A percentile compares a stretch with the other conserved stretches of the same genome.
Evolutionary conservation across 202 grass and related monocot genomes (phyloP).

Genomic region (Dendrocalamus latiflorus): DNA sequence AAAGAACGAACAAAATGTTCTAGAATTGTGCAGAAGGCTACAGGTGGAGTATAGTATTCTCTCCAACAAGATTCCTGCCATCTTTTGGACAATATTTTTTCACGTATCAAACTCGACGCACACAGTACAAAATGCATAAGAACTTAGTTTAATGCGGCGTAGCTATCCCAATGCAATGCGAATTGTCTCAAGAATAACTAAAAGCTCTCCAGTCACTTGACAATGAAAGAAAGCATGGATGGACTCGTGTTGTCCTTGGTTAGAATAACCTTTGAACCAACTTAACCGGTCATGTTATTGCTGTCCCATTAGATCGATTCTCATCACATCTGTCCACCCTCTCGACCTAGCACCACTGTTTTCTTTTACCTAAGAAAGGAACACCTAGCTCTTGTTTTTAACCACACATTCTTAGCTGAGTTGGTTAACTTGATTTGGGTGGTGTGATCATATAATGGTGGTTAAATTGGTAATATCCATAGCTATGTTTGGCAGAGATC

Average conservation of each 20-base stretch:
- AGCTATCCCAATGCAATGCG: constrained; percentile 1
- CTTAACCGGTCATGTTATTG: constrained; percentile 16
- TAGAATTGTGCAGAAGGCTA: neutral
- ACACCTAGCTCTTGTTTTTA: neutral
- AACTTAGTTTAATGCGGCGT: constrained; percentile 10
- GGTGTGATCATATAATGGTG: neutral
- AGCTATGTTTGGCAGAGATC: neutral
- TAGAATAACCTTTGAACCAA: constrained; percentile 8
- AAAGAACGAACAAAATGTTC: neutral
- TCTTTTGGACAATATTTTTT: neutral
- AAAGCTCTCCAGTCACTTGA: neutral
- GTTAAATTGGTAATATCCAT: neutral
- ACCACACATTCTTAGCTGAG: neutral
- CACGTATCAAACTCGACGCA: no score
- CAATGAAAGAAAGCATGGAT: neutral
- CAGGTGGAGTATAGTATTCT: constrained; percentile 6
- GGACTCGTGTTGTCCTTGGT: neutral
- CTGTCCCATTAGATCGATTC: constrained; percentile 25
- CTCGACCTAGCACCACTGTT: constrained; percentile 37
- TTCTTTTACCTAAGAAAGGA: neutral
- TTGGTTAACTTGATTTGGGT: neutral
- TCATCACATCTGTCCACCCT: constrained; percentile 10
- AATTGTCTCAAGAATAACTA: neutral
- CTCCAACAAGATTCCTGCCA: neutral
- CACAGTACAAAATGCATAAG: no score